These are phyloP conservation scores for Coemansia asiatica DNA, from an alignment of 192 early-diverging fungal genomes.

Conservation along the genomic window DNA sequence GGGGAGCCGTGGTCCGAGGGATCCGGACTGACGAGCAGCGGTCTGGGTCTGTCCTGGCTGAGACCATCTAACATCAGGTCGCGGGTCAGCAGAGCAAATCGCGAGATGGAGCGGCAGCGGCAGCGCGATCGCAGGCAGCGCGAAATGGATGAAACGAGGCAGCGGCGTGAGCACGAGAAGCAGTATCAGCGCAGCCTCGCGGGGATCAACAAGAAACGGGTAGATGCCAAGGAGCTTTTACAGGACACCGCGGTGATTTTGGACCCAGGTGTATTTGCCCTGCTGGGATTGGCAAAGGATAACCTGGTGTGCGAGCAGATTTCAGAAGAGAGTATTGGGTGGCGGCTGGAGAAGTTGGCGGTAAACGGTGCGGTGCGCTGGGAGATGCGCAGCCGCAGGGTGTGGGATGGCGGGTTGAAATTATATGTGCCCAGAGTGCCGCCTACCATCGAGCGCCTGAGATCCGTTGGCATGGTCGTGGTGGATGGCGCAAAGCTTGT, in stretches of 20 bases:
- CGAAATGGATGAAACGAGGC: background rate
- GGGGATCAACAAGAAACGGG: constrained; percentile 15
- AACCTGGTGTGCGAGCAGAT: background rate
- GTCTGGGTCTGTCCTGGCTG: constrained; percentile 5
- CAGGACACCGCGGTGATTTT: constrained; percentile 34
- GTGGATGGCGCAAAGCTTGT: constrained; percentile 15
- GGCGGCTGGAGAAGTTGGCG: background rate
- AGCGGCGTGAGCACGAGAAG: background rate
- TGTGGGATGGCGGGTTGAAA: constrained; percentile 22
- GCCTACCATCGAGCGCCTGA: background rate
- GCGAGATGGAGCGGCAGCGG: background rate
- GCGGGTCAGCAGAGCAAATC: background rate
- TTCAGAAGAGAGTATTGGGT: constrained; percentile 19
- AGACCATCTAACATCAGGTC: too few relatives aligned
- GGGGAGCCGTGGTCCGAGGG: constrained; percentile 3
- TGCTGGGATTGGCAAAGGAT: constrained; percentile 3
- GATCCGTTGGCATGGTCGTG: constrained; percentile 27
- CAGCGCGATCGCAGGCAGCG: background rate
- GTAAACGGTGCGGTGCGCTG: constrained; percentile 17
- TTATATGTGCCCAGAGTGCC: constrained; percentile 30
- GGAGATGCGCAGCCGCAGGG: constrained; percentile 29
- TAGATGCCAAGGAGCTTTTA: constrained; percentile 14
- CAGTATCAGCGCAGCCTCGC: background rate
- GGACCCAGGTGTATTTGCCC: constrained; percentile 11
- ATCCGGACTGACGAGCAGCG: background rate